phyloP scores from a whole-genome alignment of 2,329 filamentous ascomycete species.

The Hypoxylon sp. region DNA sequence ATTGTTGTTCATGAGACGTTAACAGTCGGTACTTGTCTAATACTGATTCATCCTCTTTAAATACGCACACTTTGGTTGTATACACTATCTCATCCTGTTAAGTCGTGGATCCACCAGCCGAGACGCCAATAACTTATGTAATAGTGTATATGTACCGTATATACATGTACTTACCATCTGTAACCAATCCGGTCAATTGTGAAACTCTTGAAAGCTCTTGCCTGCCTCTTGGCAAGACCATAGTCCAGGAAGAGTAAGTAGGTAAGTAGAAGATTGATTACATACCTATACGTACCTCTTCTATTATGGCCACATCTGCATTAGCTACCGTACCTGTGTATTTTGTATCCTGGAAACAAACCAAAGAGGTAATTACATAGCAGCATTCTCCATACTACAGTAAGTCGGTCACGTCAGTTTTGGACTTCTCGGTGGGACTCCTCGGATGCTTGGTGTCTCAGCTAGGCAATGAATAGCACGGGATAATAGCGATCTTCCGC shows the following conservation, averaged over 20 bases:
- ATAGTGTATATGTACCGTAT: neutral
- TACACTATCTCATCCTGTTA: constrained; percentile 18
- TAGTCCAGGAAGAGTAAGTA: neutral
- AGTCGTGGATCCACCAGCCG: constrained; percentile 4
- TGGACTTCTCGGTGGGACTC: constrained; percentile 13
- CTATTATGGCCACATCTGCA: no score
- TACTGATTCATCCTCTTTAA: constrained; percentile 3
- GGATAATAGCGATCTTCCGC: constrained; percentile 41
- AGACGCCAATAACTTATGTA: constrained; percentile 16
- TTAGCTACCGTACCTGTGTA: no score
- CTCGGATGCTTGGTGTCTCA: constrained; percentile 32
- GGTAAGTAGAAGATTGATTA: no score
- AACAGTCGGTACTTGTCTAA: constrained; percentile 22
- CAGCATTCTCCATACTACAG: neutral
- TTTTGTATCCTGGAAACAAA: neutral
- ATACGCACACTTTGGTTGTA: neutral
- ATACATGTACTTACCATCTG: neutral
- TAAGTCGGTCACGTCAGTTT: constrained; percentile 28
- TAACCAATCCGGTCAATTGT: constrained; percentile 4
- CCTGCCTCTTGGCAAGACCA: neutral
- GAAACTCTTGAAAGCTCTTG: neutral
- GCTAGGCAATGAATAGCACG: constrained; percentile 41
- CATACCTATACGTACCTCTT: no score
- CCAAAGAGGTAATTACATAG: neutral
- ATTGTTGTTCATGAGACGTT: constrained; percentile 24